A percentile compares a stretch with the other conserved stretches of the same genome.
These are phyloP conservation scores for Pyrenophora seminiperda DNA, from an alignment of 2,329 filamentous ascomycete species.

Conservation along the genomic window DNA sequence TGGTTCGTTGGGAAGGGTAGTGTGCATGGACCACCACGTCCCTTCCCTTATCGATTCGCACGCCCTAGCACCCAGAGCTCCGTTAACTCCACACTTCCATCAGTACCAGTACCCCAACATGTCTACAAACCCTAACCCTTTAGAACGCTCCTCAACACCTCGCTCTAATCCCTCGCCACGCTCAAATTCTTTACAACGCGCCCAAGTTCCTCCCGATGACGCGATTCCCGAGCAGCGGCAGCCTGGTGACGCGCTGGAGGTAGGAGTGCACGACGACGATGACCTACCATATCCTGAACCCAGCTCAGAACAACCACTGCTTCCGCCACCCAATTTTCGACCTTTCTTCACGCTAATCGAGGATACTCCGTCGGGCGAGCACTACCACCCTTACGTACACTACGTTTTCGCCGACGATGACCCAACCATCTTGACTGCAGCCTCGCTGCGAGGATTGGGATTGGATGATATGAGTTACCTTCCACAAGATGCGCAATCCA, in stretches of 20 bases:
- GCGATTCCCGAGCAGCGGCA: constrained; percentile 27
- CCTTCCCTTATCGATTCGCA: constrained; percentile 25
- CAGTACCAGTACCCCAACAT: constrained; percentile 31
- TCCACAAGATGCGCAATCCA: constrained; percentile 32
- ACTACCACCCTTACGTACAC: constrained; percentile 83
- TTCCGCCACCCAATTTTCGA: constrained; percentile 63
- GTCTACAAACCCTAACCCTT: constrained; percentile 32
- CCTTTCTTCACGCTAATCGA: constrained; percentile 87
- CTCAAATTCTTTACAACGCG: constrained; percentile 29
- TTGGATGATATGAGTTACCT: constrained; percentile 50
- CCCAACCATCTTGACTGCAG: constrained; percentile 72
- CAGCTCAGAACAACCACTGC: constrained; percentile 41
- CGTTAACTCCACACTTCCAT: constrained; percentile 26
- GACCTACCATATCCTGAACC: constrained; percentile 45
- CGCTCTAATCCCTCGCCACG: constrained; percentile 31
- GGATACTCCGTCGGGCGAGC: constrained; percentile 72
- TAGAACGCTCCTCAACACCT: constrained; percentile 24
- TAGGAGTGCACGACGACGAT: constrained; percentile 22
- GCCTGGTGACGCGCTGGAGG: constrained; percentile 25
- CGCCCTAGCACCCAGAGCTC: constrained; percentile 26
- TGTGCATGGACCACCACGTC: constrained; percentile 26
- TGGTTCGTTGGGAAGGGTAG: constrained; percentile 15
- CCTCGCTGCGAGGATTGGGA: constrained; percentile 62
- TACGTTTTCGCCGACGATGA: constrained; percentile 96
- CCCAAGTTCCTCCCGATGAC: constrained; percentile 32